Conservation (phyloP, 805 yeast genomes). For the Lipomyces japonicus region DNA sequence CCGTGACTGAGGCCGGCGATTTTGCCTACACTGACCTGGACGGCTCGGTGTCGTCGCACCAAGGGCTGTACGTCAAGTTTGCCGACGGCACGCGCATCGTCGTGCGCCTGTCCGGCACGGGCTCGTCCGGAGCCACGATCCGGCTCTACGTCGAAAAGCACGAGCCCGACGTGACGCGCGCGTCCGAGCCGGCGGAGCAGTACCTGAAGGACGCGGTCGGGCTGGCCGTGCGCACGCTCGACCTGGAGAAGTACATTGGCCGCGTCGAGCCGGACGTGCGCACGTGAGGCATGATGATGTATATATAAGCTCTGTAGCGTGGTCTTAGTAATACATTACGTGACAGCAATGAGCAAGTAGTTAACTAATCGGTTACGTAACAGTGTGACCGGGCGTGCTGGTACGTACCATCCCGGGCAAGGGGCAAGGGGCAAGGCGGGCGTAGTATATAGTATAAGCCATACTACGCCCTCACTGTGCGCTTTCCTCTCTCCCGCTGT, state of each 20-base stretch:
- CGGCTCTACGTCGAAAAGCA: conserved; percentile 87
- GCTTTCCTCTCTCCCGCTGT: no score
- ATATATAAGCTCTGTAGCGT: background rate
- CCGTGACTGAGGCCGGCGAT: conserved; percentile 70
- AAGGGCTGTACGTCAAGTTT: conserved; percentile 82
- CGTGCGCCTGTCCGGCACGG: conserved; percentile 92
- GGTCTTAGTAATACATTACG: background rate
- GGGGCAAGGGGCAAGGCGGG: no score
- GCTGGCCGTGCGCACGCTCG: conserved; percentile 62
- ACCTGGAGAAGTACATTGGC: conserved; percentile 69
- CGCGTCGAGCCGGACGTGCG: conserved; percentile 84
- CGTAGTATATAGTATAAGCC: no score
- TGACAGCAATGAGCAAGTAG: no score
- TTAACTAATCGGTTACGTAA: no score
- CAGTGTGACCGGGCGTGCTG: no score
- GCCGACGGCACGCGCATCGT: conserved; percentile 80
- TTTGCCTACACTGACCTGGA: conserved; percentile 91
- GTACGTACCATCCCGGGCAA: no score
- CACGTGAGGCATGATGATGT: conserved; percentile 46
- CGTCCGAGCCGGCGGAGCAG: conserved; percentile 54
- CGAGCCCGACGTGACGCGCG: conserved; percentile 54
- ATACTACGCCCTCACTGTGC: no score
- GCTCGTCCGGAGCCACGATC: conserved; percentile 96
- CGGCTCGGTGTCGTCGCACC: conserved; percentile 82
- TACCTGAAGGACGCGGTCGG: conserved; percentile 62